Evolutionary conservation across 129 eudicot species (phyloP).

Genomic region (Pittosporum tobira): DNA sequence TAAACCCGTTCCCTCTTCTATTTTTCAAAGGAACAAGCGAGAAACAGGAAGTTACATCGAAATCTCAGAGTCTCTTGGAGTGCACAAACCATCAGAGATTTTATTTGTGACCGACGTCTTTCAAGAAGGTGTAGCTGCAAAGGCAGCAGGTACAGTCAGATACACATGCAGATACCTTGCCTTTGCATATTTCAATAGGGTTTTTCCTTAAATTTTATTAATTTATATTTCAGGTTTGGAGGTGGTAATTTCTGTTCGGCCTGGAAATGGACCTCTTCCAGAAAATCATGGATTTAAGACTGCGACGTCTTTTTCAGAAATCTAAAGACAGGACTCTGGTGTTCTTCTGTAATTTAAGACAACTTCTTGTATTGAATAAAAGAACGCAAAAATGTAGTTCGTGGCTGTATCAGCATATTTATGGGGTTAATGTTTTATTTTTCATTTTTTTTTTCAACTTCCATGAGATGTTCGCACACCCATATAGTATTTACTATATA

Average conservation of each 20-base stretch:
- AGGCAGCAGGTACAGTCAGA: constrained; percentile 66
- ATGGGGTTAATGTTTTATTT: too few relatives aligned
- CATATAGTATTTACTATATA: too few relatives aligned
- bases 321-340: constrained; percentile 20
- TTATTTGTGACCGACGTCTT: constrained; percentile 73
- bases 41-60: constrained; percentile 75
- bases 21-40: constrained; percentile 53
- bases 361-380: too few relatives aligned
- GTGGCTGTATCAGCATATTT: too few relatives aligned
- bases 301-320: constrained; percentile 62
- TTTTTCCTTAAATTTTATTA: neutral
- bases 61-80: constrained; percentile 71
- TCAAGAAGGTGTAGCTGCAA: constrained; percentile 94
- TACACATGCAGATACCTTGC: neutral
- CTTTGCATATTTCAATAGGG: neutral
- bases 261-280: constrained; percentile 78
- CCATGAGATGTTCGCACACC: too few relatives aligned
- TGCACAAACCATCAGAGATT: constrained; percentile 68
- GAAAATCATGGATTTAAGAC: constrained; percentile 73
- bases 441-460: too few relatives aligned
- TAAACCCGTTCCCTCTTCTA: constrained; percentile 12
- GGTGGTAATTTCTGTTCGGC: constrained; percentile 60
- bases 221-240: constrained; percentile 67
- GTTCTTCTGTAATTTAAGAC: neutral
- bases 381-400: too few relatives aligned